These are phyloP conservation scores for Aquanectria penicillioides DNA, from an alignment of 2,329 filamentous ascomycete genomes.

Conservation along the genomic window DNA sequence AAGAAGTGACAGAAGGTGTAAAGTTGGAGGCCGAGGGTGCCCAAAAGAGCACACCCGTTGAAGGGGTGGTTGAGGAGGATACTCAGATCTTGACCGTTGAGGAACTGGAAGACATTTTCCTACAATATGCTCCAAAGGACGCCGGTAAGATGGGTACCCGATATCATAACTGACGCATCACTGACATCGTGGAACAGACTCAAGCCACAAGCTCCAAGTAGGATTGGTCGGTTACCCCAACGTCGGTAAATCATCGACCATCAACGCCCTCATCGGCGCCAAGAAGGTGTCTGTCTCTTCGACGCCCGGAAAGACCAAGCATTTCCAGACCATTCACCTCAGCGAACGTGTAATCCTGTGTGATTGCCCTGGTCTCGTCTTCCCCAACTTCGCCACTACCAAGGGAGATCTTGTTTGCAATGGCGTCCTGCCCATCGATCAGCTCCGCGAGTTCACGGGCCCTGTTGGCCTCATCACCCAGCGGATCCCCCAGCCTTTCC, in stretches of 20 bases:
- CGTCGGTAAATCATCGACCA: conserved; percentile 98
- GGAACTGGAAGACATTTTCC: conserved; percentile 89
- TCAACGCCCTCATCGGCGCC: conserved; percentile 97
- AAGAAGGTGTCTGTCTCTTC: conserved; percentile 99
- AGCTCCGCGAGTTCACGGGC: conserved; percentile 91
- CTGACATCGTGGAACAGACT: conserved; percentile 44
- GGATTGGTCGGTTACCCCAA: conserved; percentile 98
- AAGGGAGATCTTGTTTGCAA: conserved; percentile 97
- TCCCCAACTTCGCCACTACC: conserved; percentile 96
- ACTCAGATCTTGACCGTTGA: conserved; percentile 91
- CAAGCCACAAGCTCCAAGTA: conserved; percentile 79
- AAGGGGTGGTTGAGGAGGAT: conserved; percentile 61
- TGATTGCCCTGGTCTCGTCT: conserved; percentile 98
- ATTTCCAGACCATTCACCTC: conserved; percentile 98
- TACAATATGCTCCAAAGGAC: conserved; percentile 71
- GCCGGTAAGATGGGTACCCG: conserved; percentile 53
- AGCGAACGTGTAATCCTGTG: conserved; percentile 90
- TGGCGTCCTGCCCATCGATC: conserved; percentile 94
- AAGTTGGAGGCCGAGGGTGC: conserved; percentile 41
- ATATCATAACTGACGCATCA: neutral
- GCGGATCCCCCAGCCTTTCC: conserved; percentile 85
- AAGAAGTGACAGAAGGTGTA: conserved; percentile 34
- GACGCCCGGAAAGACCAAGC: conserved; percentile 98
- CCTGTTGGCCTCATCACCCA: conserved; percentile 84
- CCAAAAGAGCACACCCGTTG: conserved; percentile 34